Percentiles rank a stretch among this genome's conserved stretches.
These are phyloP conservation scores for Wickerhamiella azymoides DNA, from an alignment of 805 yeast genomes.

Conservation along the genomic window DNA sequence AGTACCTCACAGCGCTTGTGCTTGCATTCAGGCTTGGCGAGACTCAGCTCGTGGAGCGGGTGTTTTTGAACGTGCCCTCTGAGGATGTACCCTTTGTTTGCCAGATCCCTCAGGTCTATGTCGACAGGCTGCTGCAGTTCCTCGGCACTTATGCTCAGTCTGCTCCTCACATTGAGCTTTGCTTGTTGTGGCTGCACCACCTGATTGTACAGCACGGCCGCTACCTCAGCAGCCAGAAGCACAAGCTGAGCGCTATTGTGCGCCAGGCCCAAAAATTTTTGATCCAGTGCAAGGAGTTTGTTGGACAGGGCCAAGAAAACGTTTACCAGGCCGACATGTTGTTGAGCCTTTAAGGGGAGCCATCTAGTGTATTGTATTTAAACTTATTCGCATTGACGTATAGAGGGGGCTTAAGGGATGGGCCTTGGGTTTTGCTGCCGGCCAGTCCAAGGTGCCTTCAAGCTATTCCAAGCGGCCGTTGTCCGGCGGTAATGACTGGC, in stretches of 20 bases:
- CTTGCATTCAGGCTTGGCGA: conserved; percentile 94
- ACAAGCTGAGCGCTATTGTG: conserved; percentile 47
- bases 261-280: conserved; percentile 58
- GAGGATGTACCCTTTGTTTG: conserved; percentile 55
- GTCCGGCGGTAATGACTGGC: no score
- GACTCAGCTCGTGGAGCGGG: conserved; percentile 49
- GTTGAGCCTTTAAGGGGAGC: background rate
- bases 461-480: no score
- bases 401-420: no score
- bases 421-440: no score
- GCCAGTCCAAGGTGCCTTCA: no score
- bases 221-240: conserved; percentile 48
- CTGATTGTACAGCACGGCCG: conserved; percentile 63
- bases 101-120: conserved; percentile 62
- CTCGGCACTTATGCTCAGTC: conserved; percentile 54
- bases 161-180: conserved; percentile 74
- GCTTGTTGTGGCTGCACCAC: conserved; percentile 64
- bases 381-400: no score
- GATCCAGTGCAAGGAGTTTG: conserved; percentile 20
- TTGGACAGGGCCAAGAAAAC: conserved; percentile 16
- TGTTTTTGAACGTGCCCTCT: conserved; percentile 56
- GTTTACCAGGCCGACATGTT: conserved; percentile 10
- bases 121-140: conserved; percentile 50
- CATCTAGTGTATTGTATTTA: background rate
- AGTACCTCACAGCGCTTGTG: conserved; percentile 63